A percentile compares a stretch with the other conserved stretches of the same genome.
phyloP scores from a whole-genome alignment of 2,329 filamentous ascomycete species.

The Meredithiella fracta region DNA sequence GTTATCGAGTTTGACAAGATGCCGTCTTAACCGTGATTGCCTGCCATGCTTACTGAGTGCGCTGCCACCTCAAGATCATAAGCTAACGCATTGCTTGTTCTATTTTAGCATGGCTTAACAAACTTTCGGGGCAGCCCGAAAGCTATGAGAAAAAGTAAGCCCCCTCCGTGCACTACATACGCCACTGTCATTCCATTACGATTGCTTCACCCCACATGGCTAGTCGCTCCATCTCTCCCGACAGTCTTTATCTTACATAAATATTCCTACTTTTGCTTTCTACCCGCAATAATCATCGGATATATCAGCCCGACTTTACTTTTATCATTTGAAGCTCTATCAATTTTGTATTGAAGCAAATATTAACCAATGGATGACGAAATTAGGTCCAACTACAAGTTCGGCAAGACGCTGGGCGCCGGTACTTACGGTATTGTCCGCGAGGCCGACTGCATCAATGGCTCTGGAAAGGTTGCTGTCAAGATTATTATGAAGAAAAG shows the following conservation, averaged over 20 bases:
- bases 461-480: constrained; percentile 64
- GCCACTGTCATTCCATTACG: not conserved
- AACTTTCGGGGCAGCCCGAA: constrained; percentile 89
- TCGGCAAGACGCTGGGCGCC: constrained; percentile 84
- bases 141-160: constrained; percentile 94
- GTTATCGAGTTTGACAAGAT: not conserved
- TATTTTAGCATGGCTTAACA: constrained; percentile 46
- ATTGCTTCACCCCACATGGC: not conserved
- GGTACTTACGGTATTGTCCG: constrained; percentile 97
- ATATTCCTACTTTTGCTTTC: not conserved
- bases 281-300: not conserved
- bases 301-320: not conserved
- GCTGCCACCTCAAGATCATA: not conserved
- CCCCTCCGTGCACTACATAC: not conserved
- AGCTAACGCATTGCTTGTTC: constrained; percentile 14
- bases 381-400: constrained; percentile 64
- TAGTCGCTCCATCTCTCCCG: not conserved
- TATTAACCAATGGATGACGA: constrained; percentile 17
- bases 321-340: no score
- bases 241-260: not conserved
- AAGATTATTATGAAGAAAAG: constrained; percentile 99
- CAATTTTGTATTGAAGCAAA: constrained; percentile 3
- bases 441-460: constrained; percentile 65
- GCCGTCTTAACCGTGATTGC: constrained; percentile 1
- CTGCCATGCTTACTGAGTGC: not conserved